phyloP scores from a whole-genome alignment of 2,329 filamentous ascomycete species.

The Fusarium pseudograminearum region DNA sequence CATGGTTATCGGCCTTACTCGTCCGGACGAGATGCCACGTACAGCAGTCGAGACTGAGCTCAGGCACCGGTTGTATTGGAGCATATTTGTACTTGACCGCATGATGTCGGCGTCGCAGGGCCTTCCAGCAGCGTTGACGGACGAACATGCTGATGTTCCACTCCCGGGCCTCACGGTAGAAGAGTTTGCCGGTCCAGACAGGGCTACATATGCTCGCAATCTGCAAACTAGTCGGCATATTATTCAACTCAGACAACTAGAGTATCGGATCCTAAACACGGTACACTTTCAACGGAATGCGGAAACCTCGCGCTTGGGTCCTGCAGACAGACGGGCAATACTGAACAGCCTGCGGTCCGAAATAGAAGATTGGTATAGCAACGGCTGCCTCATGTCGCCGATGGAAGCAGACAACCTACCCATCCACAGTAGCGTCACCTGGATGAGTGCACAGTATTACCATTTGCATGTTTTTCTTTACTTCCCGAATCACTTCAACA shows the following conservation, averaged over 20 bases:
- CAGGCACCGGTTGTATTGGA: slow-evolving; percentile 59
- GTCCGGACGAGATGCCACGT: slow-evolving; percentile 47
- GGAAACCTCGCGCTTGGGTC: slow-evolving; percentile 49
- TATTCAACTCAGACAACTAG: slow-evolving; percentile 58
- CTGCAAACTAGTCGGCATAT: slow-evolving; percentile 60
- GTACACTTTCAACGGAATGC: slow-evolving; percentile 52
- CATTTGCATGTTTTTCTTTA: slow-evolving; percentile 59
- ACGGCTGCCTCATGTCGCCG: slow-evolving; percentile 58
- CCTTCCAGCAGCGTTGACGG: slow-evolving; percentile 55
- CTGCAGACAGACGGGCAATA: slow-evolving; percentile 51
- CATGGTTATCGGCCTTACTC: slow-evolving; percentile 54
- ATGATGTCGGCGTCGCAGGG: slow-evolving; percentile 59
- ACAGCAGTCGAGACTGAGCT: slow-evolving; percentile 49
- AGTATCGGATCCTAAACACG: slow-evolving; percentile 55
- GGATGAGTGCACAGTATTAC: slow-evolving; percentile 59
- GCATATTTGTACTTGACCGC: slow-evolving; percentile 59
- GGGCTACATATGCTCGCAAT: slow-evolving; percentile 54
- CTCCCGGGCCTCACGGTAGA: slow-evolving; percentile 59
- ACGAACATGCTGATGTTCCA: slow-evolving; percentile 56
- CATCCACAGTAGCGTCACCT: slow-evolving; percentile 60
- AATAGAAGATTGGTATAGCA: slow-evolving; percentile 62
- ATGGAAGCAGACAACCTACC: slow-evolving; percentile 58
- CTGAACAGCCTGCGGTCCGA: slow-evolving; percentile 54
- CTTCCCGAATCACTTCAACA: slow-evolving; percentile 58
- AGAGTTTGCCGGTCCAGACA: slow-evolving; percentile 57